These are phyloP conservation scores for Debaryomycetaceae sp. DNA, from an alignment of 1,139 yeast species.

Conservation along the genomic window DNA sequence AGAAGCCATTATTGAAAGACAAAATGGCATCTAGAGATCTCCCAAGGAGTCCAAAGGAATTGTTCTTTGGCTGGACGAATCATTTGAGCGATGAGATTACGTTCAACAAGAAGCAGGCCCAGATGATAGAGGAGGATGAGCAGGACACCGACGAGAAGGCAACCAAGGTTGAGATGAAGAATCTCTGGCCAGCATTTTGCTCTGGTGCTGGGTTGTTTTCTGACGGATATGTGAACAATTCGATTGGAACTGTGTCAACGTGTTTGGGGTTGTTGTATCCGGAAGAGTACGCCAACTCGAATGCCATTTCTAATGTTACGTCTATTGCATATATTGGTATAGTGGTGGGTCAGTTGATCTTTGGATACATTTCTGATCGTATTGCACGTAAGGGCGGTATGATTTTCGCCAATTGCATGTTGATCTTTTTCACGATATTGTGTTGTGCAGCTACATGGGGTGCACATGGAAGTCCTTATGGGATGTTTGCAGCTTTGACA, in stretches of 20 bases:
- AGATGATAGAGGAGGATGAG: slow-evolving; percentile 20
- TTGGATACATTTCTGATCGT: slow-evolving; percentile 78
- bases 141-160: slow-evolving; percentile 15
- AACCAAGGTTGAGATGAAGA: slow-evolving; percentile 23
- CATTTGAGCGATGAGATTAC: slow-evolving; percentile 21
- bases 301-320: slow-evolving; percentile 72
- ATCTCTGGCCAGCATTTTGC: slow-evolving; percentile 71
- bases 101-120: slow-evolving; percentile 21
- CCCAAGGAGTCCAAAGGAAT: slow-evolving; percentile 39
- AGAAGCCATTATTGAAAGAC: not conserved
- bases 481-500: slow-evolving; percentile 78
- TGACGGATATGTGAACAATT: slow-evolving; percentile 86
- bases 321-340: slow-evolving; percentile 93
- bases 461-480: slow-evolving; percentile 54
- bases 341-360: slow-evolving; percentile 77
- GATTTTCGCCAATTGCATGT: slow-evolving; percentile 68
- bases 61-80: slow-evolving; percentile 36
- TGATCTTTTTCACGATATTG: slow-evolving; percentile 71
- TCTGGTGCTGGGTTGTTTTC: slow-evolving; percentile 91
- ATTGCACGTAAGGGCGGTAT: slow-evolving; percentile 77
- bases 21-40: slow-evolving; percentile 50
- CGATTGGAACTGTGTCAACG: slow-evolving; percentile 72
- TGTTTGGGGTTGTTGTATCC: slow-evolving; percentile 67
- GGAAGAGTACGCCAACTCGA: slow-evolving; percentile 52
- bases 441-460: slow-evolving; percentile 87